Base-by-base conservation (phyloP, 768 basidiomycete species). In the Termitomyces sp. region DNA sequence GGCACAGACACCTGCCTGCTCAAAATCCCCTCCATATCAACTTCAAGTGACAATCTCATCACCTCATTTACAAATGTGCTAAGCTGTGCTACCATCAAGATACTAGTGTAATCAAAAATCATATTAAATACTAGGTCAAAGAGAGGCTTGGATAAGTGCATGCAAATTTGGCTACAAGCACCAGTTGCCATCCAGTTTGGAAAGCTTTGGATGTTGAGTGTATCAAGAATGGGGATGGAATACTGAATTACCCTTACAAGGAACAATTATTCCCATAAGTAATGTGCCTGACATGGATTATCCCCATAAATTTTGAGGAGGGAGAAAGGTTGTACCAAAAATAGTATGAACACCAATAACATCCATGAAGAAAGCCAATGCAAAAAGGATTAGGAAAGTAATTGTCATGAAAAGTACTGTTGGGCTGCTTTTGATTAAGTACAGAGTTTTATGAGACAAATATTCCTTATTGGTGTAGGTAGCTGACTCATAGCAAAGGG, bases 341-440 rank as follows among this genome's bases (percentile, higher is more conserved):
- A 96, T 94, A 42, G 94, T 88, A 69, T 94, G 90, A 1, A 94
- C 91, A 25, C 94, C 96, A 66, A 98, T 94, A 58, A 91, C 79
- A 67, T 96, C 95, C 1, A 94, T 97, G 70, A 98, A 89, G 74
- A 96, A 98, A 0, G 95, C 92, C 7, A 87, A 91, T 0, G 84
- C 86, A 73, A 98, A 96, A 11, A 94, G 77, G 7, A 92, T 73
- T 15, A 96, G 73, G 59, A 96, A 88, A 17, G 87, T 88, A 1
- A 85, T 72, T 0, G 92, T 94, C 92, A 97, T 96, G 74, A 95
- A 94, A 65, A 89, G 84, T 63, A 93, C 87, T 0, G 92, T 88
- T 0, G 96, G 96, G 0, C 91, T 91, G 50, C 85, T 88, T 64
- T 94, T 88, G 38, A 81, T 78, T 80, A 46, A 25, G 25, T 25